Evolutionary conservation across 305 asterid species (phyloP), one percentile per base, ranked within the genome.

Genomic region (Withania somnifera): DNA sequence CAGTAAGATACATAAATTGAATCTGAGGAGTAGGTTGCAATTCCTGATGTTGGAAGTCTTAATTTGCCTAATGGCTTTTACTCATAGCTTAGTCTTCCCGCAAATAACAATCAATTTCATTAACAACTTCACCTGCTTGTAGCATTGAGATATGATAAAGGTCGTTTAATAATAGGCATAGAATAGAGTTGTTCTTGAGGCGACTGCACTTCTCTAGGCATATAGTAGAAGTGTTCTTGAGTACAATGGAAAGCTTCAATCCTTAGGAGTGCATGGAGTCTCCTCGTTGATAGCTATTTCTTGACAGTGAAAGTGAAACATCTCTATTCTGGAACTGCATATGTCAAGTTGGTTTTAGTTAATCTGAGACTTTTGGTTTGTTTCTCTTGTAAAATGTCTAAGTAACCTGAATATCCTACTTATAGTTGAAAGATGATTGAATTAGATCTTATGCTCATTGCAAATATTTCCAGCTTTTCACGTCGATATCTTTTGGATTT

Each of bases 401-500:
- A 79, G 28, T 79, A 42, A 40, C 61, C 20, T 51, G 14, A 24
- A 30, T 40, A 40, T 42, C 45, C 77, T 20, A 79, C 36, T 79
- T 58, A 17, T 58, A 11, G 5, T 42, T 42, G 60, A 40, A 8
- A 56, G 32, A 20, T 24, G 32, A 36, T 73, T 45, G 52, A 26
- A 20, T 6, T 51, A 22, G 34, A 26, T 79, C 56, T 24, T 42
- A 42, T 36, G 53, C 34, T 60, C 40, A 58, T 51, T 56, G 82
- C 45, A 53, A 45, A 14, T 73, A 45, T 79, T 40, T 79, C 4
- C 38, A 58, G 36, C 6, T 79, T 78, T 79, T 24, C 54, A 47
- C 11, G 15, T 40, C n/a, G 4, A 45, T 79, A 54, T 61, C 42
- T 78, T 78, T 26, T 42, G 82, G 77, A 52, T 84, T 89, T 85